These are phyloP conservation scores for Hura crepitans DNA, from an alignment of 441 rosid genomes.

Conservation along the genomic window DNA sequence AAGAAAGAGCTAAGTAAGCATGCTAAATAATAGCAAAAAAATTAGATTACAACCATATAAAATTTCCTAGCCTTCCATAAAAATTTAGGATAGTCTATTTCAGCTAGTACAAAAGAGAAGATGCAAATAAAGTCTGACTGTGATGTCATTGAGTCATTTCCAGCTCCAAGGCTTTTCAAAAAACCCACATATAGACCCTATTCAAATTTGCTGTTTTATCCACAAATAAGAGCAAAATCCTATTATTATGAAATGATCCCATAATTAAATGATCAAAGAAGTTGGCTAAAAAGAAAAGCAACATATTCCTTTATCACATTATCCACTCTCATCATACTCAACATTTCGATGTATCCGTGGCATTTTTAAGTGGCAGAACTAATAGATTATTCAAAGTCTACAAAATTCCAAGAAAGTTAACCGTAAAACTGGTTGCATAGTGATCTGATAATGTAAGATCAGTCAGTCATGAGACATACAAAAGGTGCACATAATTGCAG, in stretches of 20 bases:
- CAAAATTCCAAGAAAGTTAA: neutral
- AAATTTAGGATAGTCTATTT: neutral
- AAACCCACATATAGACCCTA: neutral
- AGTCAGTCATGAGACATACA: neutral
- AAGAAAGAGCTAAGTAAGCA: conserved; percentile 12
- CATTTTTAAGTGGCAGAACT: neutral
- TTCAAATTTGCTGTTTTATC: neutral
- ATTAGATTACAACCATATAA: neutral
- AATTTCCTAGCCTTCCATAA: neutral
- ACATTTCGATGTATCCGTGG: neutral
- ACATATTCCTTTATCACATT: neutral
- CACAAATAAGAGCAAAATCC: neutral
- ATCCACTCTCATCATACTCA: neutral
- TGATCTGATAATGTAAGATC: neutral
- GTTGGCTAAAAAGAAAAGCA: neutral
- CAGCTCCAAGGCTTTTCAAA: neutral
- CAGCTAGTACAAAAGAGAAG: neutral
- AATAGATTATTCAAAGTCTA: neutral
- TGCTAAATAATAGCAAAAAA: neutral
- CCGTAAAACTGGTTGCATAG: neutral
- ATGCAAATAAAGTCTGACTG: neutral
- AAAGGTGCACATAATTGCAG: neutral
- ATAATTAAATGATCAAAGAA: neutral
- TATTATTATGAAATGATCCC: neutral
- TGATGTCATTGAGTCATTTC: neutral